Percentiles rank a stretch among this genome's conserved stretches.
Conservation (phyloP, 2,329 filamentous ascomycete genomes). For the Verticillium albo-atrum region DNA sequence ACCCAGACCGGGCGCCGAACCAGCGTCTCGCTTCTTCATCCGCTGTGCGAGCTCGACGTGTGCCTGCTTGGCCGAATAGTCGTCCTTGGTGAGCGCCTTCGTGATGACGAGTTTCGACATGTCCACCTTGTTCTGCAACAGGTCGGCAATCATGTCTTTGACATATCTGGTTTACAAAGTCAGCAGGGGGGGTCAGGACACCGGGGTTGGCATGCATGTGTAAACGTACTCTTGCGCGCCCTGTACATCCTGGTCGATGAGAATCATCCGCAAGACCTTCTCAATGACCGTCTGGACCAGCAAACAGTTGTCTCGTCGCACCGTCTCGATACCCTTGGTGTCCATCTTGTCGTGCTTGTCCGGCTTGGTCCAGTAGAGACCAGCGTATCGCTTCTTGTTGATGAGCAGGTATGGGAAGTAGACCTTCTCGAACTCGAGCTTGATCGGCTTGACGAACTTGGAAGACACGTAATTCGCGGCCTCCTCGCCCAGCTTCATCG, state of each 20-base stretch:
- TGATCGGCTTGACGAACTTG: slow-evolving; percentile 96
- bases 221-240: slow-evolving; percentile 83
- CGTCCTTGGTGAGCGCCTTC: slow-evolving; percentile 86
- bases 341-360: slow-evolving; percentile 99
- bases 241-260: slow-evolving; percentile 87
- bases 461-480: slow-evolving; percentile 82
- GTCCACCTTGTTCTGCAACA: slow-evolving; percentile 95
- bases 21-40: slow-evolving; percentile 95
- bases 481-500: slow-evolving; percentile 95
- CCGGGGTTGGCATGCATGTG: slow-evolving; percentile 2
- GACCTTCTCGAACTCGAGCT: slow-evolving; percentile 98
- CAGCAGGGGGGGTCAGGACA: slow-evolving; percentile 22
- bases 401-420: slow-evolving; percentile 97
- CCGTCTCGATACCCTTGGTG: slow-evolving; percentile 98
- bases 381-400: slow-evolving; percentile 99
- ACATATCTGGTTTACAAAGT: slow-evolving; percentile 65
- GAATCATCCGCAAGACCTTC: slow-evolving; percentile 89
- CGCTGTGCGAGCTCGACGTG: slow-evolving; percentile 93
- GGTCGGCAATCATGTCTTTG: slow-evolving; percentile 90
- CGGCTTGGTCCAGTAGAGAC: slow-evolving; percentile 93
- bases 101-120: slow-evolving; percentile 99
- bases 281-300: slow-evolving; percentile 97
- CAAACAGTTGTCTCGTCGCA: slow-evolving; percentile 92
- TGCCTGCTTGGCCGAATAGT: slow-evolving; percentile 89
- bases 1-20: slow-evolving; percentile 86